phyloP scores from a whole-genome alignment of 177 flowering plant genomes.

The Vitis hybrid region DNA sequence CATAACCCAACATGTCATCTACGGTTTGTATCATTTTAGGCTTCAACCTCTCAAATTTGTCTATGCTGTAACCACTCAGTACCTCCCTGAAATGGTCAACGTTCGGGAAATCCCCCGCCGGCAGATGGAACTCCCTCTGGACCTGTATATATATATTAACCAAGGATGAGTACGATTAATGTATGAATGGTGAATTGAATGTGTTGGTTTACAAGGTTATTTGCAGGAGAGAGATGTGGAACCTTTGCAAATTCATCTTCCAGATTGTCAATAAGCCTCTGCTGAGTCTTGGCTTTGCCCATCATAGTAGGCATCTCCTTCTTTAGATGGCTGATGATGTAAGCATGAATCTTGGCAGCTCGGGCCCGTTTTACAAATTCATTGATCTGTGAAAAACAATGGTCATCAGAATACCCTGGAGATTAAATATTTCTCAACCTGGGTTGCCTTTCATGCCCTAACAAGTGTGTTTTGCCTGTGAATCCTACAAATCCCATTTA shows the following conservation, averaged over 20 bases:
- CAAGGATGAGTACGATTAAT: background rate
- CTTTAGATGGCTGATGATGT: slow-evolving; percentile 90
- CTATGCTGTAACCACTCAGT: slow-evolving; percentile 66
- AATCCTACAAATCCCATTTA: background rate
- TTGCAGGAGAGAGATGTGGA: slow-evolving; percentile 11
- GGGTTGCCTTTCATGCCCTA: background rate
- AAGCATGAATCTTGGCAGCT: slow-evolving; percentile 97
- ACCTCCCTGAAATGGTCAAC: slow-evolving; percentile 80
- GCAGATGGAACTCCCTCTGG: slow-evolving; percentile 74
- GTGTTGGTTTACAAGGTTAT: background rate
- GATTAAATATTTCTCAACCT: background rate
- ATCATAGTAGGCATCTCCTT: slow-evolving; percentile 98
- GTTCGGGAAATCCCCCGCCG: slow-evolving; percentile 90
- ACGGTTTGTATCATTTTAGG: slow-evolving; percentile 87
- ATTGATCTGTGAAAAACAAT: slow-evolving; percentile 61
- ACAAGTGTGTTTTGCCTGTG: background rate
- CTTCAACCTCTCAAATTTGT: slow-evolving; percentile 88
- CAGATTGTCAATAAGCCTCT: slow-evolving; percentile 71
- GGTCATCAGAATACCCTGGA: background rate
- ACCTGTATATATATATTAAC: slow-evolving; percentile 33
- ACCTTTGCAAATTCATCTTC: slow-evolving; percentile 89
- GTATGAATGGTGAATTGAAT: background rate
- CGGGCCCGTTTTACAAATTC: slow-evolving; percentile 98
- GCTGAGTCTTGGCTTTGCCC: slow-evolving; percentile 92
- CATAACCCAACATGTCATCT: slow-evolving; percentile 95